A percentile compares a stretch with the other conserved stretches of the same genome.
Evolutionary conservation across 805 yeast genomes (phyloP).

Genomic region (Starmerella kuoi): DNA sequence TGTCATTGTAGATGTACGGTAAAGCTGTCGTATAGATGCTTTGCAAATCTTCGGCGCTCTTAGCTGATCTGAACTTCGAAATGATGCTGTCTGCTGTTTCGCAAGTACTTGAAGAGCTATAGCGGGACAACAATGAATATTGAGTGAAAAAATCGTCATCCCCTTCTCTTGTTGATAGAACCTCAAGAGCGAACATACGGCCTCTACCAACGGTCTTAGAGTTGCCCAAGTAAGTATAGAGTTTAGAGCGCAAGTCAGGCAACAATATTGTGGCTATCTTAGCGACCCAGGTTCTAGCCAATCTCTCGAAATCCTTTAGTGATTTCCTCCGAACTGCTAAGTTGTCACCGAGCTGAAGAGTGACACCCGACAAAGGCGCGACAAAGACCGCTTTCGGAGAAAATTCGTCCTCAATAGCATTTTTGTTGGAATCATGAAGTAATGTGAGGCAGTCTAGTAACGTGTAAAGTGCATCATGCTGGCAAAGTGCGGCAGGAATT

Average conservation of each 20-base stretch:
- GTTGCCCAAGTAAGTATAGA: constrained; percentile 55
- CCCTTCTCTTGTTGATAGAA: constrained; percentile 39
- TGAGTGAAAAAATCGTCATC: constrained; percentile 18
- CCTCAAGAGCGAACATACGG: constrained; percentile 77
- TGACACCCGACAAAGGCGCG: constrained; percentile 36
- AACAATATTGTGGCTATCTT: constrained; percentile 45
- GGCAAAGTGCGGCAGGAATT: constrained; percentile 71
- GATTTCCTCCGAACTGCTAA: constrained; percentile 63
- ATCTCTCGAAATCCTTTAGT: constrained; percentile 43
- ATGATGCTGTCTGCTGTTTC: not conserved
- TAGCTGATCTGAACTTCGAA: not conserved
- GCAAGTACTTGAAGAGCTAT: not conserved
- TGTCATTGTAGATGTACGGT: constrained; percentile 3
- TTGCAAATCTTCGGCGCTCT: constrained; percentile 4
- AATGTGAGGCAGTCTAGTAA: constrained; percentile 69
- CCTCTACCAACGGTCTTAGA: constrained; percentile 42
- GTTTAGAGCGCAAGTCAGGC: constrained; percentile 63
- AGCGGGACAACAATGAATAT: constrained; percentile 11
- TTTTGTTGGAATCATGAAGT: constrained; percentile 66
- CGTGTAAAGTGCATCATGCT: constrained; percentile 58
- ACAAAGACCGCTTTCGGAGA: constrained; percentile 65
- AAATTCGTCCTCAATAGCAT: constrained; percentile 72
- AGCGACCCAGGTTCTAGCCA: constrained; percentile 58
- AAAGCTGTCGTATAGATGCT: constrained; percentile 5
- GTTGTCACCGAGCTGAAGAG: constrained; percentile 57